phyloP scores from a whole-genome alignment of 176 grass and related monocot genomes.

The Ananas comosus region DNA sequence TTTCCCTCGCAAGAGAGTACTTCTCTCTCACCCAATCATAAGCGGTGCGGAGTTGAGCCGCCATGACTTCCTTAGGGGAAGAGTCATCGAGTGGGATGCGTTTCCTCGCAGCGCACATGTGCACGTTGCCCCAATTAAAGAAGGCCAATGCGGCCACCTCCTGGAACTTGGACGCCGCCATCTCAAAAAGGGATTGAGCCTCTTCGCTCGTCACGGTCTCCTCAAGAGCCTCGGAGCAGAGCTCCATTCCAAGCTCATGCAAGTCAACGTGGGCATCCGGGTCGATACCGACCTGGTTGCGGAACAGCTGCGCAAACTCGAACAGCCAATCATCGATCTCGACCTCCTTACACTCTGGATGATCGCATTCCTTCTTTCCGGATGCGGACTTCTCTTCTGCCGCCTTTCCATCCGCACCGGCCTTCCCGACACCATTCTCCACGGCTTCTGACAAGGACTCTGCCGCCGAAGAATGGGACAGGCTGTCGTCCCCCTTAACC shows the following conservation, averaged over 20 bases:
- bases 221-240: slow-evolving; percentile 88
- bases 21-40: slow-evolving; percentile 82
- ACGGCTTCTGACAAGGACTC: slow-evolving; percentile 9
- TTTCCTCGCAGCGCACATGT: slow-evolving; percentile 96
- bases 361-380: slow-evolving; percentile 60
- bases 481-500: slow-evolving; percentile 35
- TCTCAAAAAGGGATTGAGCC: slow-evolving; percentile 74
- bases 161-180: slow-evolving; percentile 87
- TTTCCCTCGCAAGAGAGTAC: slow-evolving; percentile 66
- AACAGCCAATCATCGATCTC: slow-evolving; percentile 97
- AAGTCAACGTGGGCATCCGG: slow-evolving; percentile 88
- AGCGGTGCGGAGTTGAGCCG: slow-evolving; percentile 58
- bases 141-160: slow-evolving; percentile 83
- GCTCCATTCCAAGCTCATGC: slow-evolving; percentile 94
- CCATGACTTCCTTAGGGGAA: slow-evolving; percentile 58
- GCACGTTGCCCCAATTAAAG: slow-evolving; percentile 98
- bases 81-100: slow-evolving; percentile 87
- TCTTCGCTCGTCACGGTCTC: slow-evolving; percentile 75
- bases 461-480: slow-evolving; percentile 17
- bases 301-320: slow-evolving; percentile 90
- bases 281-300: slow-evolving; percentile 93
- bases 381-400: slow-evolving; percentile 13
- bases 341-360: slow-evolving; percentile 92
- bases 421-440: slow-evolving; percentile 26
- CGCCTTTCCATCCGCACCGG: slow-evolving; percentile 19